These are phyloP conservation scores for Xylaria sp. DNA, from an alignment of 2,329 filamentous ascomycete species.

Conservation along the genomic window DNA sequence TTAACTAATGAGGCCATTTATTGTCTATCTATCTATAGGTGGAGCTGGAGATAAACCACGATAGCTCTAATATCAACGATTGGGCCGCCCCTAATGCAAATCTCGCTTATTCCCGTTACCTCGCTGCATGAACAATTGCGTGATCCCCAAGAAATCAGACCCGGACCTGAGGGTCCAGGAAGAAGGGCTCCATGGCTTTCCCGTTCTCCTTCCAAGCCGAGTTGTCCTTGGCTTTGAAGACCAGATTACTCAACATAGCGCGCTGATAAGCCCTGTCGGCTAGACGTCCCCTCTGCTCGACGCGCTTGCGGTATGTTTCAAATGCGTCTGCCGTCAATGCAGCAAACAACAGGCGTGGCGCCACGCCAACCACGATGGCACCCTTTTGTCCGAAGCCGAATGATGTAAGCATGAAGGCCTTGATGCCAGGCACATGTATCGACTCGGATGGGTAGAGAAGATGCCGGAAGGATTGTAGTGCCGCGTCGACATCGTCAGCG, in stretches of 20 bases:
- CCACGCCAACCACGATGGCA: conserved; percentile 93
- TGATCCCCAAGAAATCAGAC: conserved; percentile 24
- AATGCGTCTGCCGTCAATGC: conserved; percentile 86
- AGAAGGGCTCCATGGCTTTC: conserved; percentile 10
- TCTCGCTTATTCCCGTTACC: background rate
- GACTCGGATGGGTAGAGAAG: conserved; percentile 95
- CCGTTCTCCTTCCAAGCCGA: conserved; percentile 30
- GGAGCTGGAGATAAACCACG: conserved; percentile 11
- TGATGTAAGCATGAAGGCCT: conserved; percentile 97
- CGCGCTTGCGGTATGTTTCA: conserved; percentile 68
- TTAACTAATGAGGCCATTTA: background rate
- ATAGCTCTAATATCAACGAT: conserved; percentile 24
- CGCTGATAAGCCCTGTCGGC: conserved; percentile 31
- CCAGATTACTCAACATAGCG: conserved; percentile 33
- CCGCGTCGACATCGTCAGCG: conserved; percentile 93
- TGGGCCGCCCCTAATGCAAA: conserved; percentile 13
- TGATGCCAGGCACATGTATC: conserved; percentile 96
- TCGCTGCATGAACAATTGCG: conserved; percentile 13
- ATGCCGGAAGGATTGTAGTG: conserved; percentile 97
- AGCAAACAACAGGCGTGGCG: conserved; percentile 91
- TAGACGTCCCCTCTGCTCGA: conserved; percentile 27
- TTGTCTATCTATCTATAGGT: conserved; percentile 1
- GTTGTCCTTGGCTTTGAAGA: conserved; percentile 36
- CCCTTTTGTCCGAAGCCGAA: conserved; percentile 99
- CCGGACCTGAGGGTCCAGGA: conserved; percentile 29